phyloP scores from a whole-genome alignment of 805 yeast genomes.

The Starmerella riodocensis region DNA sequence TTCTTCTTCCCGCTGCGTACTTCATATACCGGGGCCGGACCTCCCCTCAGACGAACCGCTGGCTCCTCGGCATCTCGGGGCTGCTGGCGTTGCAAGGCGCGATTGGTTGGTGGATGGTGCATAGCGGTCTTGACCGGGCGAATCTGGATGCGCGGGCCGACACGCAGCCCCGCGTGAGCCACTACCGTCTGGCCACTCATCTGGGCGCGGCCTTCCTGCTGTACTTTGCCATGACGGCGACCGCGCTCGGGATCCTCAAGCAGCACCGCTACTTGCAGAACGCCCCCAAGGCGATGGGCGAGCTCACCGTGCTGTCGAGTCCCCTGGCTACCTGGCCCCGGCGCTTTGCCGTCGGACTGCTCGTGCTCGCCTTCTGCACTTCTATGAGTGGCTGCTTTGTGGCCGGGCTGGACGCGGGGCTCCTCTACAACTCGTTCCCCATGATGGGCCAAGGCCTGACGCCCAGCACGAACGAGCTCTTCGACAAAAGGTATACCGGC shows the following conservation, averaged over 20 bases:
- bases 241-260: constrained; percentile 71
- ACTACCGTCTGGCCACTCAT: constrained; percentile 86
- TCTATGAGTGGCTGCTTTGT: constrained; percentile 98
- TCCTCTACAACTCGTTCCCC: constrained; percentile 91
- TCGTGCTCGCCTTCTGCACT: constrained; percentile 65
- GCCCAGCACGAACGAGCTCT: constrained; percentile 66
- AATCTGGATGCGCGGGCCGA: constrained; percentile 57
- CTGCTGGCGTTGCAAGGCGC: constrained; percentile 87
- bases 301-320: constrained; percentile 47
- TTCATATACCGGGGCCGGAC: constrained; percentile 57
- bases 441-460: constrained; percentile 71
- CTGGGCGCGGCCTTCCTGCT: constrained; percentile 82
- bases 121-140: constrained; percentile 77
- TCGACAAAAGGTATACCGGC: constrained; percentile 53
- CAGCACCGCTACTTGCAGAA: constrained; percentile 57
- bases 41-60: constrained; percentile 49
- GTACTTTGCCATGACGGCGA: constrained; percentile 79
- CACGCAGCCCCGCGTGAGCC: constrained; percentile 95
- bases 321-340: constrained; percentile 49
- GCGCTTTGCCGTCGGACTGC: constrained; percentile 40
- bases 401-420: constrained; percentile 95
- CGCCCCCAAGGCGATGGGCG: constrained; percentile 43
- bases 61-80: constrained; percentile 58
- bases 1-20: constrained; percentile 74
- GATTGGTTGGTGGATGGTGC: constrained; percentile 99